Evolutionary conservation across 805 yeast species (phyloP).

Genomic region (Cyberlindnera petersonii): DNA sequence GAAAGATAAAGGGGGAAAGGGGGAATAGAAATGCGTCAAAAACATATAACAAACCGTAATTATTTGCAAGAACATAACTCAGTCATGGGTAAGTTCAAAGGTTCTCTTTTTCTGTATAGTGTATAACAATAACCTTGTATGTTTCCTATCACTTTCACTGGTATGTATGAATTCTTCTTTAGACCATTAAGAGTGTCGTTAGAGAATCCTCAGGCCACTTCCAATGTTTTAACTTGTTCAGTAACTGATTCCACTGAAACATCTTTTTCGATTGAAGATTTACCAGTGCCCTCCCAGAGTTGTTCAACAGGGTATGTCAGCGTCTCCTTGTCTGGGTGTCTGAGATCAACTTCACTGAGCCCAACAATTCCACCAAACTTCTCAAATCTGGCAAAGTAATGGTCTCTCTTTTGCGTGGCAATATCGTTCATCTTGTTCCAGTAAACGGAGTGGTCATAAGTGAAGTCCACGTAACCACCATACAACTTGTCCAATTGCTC

Average conservation of each 20-base stretch:
- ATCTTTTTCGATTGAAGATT: slow-evolving; percentile 5
- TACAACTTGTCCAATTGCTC: slow-evolving; percentile 80
- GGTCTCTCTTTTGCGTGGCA: slow-evolving; percentile 53
- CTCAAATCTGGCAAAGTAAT: slow-evolving; percentile 64
- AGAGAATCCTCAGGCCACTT: slow-evolving; percentile 4
- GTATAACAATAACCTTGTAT: too few relatives aligned
- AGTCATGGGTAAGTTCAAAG: too few relatives aligned
- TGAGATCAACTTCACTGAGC: slow-evolving; percentile 74
- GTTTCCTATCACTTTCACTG: too few relatives aligned
- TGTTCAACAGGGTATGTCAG: slow-evolving; percentile 21
- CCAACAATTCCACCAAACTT: slow-evolving; percentile 73
- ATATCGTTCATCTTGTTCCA: slow-evolving; percentile 70
- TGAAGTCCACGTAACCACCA: slow-evolving; percentile 84
- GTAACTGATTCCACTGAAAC: slow-evolving; percentile 9
- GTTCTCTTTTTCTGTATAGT: too few relatives aligned
- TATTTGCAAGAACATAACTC: too few relatives aligned
- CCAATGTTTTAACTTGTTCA: slow-evolving; percentile 11
- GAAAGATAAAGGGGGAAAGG: too few relatives aligned
- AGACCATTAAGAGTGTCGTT: neutral
- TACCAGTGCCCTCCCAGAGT: slow-evolving; percentile 3
- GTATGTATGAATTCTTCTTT: too few relatives aligned
- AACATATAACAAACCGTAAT: too few relatives aligned
- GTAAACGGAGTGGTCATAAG: slow-evolving; percentile 72
- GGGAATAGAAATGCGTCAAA: too few relatives aligned
- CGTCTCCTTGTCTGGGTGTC: slow-evolving; percentile 36